Base-by-base conservation (phyloP, 768 basidiomycete genomes). In the Termitomyces sp. region DNA sequence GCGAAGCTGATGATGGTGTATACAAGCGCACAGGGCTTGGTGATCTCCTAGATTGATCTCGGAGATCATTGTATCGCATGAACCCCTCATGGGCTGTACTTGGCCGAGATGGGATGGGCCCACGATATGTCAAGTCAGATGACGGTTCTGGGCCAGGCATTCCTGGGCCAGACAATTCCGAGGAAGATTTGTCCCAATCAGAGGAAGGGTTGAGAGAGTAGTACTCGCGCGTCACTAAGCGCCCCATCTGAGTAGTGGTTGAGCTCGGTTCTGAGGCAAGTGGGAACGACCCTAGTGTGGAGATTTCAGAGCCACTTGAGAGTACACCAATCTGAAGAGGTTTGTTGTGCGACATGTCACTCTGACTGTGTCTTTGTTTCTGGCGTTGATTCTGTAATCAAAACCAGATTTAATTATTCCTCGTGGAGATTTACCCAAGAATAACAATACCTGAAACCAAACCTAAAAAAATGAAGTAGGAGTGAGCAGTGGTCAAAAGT, bases 301-400 rank as follows among this genome's bases (percentile, higher is more conserved):
- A 66, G 43, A 74, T 65, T 54, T 77, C 71, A 31, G 78, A 76
- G 42, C 72, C 74, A 67, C 76, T 81, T 46, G 83, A 81, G 66
- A 85, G 89, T 17, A 86, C 79, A 36, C 84, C 86, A 68, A 84
- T 88, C 67, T 88, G 87, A 17, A 83, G 83, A 4, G 83, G 83
- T 47, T 79, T 83, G 61, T 77, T 75, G 60, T 81, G 72, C 55
- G 86, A 81, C 5, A 78, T 72, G 56, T 82, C 79, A 60, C 82
- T 80, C 61, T 87, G 85, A 62, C 79, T 82, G 56, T 86, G 86
- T 25, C 91, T 91, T 42, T 88, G 86, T 70, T 94, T 94, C 77
- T 94, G 92, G 63, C 91, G 85, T 70, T 94, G 91, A 72, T 94
- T 94, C 92, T 93, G 65, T 57, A 63, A 64, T 66, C 63, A 63